A percentile compares a stretch with the other conserved stretches of the same genome.
phyloP scores from a whole-genome alignment of 768 basidiomycete genomes.

The Lyophyllum atratum region DNA sequence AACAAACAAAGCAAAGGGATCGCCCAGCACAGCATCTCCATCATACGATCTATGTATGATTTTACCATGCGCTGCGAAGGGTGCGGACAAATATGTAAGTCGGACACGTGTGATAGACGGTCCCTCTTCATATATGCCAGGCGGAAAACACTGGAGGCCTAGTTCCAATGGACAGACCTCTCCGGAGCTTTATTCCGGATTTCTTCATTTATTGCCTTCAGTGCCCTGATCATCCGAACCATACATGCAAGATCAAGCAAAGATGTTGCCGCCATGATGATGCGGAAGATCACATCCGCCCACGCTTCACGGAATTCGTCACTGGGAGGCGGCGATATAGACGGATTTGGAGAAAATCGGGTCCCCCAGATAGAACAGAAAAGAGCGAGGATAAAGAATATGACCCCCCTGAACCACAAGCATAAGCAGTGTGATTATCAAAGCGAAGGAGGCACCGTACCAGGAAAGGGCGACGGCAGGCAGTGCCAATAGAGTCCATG shows the following conservation, averaged over 20 bases:
- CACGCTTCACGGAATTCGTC: neutral
- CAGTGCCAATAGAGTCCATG: slow-evolving; percentile 5
- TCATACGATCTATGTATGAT: too few species aligned
- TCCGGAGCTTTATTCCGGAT: too few species aligned
- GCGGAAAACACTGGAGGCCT: too few species aligned
- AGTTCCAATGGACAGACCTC: too few species aligned
- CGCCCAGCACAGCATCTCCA: too few species aligned
- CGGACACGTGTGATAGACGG: too few species aligned
- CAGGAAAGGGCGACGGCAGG: slow-evolving; percentile 4
- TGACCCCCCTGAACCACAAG: neutral
- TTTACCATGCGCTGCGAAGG: too few species aligned
- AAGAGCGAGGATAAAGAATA: slow-evolving; percentile 2
- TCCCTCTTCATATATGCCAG: too few species aligned
- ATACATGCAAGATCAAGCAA: neutral
- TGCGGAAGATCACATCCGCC: neutral
- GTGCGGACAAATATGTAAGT: too few species aligned
- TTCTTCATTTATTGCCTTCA: neutral
- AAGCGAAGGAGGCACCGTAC: neutral
- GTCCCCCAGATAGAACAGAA: slow-evolving; percentile 3
- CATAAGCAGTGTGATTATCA: neutral
- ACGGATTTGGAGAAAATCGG: neutral
- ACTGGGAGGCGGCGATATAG: neutral
- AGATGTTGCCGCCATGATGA: neutral
- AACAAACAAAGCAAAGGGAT: too few species aligned
- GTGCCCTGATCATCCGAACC: neutral